These are phyloP conservation scores for Rhizoctonia solani DNA, from an alignment of 1,284 basidiomycete genomes.

Conservation along the genomic window DNA sequence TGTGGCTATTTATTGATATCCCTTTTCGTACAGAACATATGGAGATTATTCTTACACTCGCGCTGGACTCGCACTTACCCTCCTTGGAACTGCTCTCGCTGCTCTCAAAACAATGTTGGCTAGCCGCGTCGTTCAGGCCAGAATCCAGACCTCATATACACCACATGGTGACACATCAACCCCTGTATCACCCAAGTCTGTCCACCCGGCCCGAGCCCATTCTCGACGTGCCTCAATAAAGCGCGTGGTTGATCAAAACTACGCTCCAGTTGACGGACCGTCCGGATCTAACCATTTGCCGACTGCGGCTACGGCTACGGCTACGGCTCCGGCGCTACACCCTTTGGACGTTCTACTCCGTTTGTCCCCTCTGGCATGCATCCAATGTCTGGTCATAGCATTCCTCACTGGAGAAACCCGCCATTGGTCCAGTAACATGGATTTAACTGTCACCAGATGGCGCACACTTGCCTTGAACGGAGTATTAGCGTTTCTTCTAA, in stretches of 20 bases:
- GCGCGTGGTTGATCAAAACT: conserved; percentile 7
- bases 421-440: conserved; percentile 58
- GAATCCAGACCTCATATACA: no score
- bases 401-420: conserved; percentile 78
- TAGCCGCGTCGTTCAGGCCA: conserved; percentile 58
- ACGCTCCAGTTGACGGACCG: conserved; percentile 6
- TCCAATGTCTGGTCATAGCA: conserved; percentile 80
- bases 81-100: conserved; percentile 86
- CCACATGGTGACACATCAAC: no score
- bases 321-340: conserved; percentile 57
- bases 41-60: conserved; percentile 88
- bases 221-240: not conserved
- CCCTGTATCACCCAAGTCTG: no score
- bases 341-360: conserved; percentile 83
- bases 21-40: conserved; percentile 63
- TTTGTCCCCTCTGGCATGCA: conserved; percentile 85
- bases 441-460: conserved; percentile 45
- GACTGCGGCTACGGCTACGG: not conserved
- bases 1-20: conserved; percentile 24
- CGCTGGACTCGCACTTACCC: conserved; percentile 80
- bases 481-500: conserved; percentile 83
- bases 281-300: no score
- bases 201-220: no score
- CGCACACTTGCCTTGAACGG: conserved; percentile 69
- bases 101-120: conserved; percentile 91